These are phyloP conservation scores for Tetracladium setigerum DNA, from an alignment of 495 filamentous ascomycete species.

Conservation along the genomic window DNA sequence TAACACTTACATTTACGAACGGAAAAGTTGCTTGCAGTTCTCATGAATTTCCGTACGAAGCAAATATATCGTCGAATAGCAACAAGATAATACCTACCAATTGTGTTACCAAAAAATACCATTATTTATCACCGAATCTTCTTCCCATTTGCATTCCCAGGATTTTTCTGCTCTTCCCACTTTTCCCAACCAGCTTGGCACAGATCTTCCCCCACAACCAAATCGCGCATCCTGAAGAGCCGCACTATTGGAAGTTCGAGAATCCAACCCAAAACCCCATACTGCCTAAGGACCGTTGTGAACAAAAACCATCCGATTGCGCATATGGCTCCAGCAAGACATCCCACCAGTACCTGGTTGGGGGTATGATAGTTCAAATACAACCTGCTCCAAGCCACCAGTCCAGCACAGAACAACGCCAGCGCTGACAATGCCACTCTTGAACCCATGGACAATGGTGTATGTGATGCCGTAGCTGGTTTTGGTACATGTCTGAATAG, in stretches of 20 bases:
- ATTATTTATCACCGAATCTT: not conserved
- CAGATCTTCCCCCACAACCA: conserved; percentile 85
- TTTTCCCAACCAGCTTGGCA: conserved; percentile 89
- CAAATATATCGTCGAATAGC: too few species aligned
- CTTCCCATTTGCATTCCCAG: not conserved
- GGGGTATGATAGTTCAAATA: conserved; percentile 93
- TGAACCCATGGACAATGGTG: conserved; percentile 48
- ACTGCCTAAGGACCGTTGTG: conserved; percentile 53
- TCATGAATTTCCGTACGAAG: too few species aligned
- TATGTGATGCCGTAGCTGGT: conserved; percentile 33
- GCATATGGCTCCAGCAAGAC: conserved; percentile 58
- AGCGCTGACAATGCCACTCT: conserved; percentile 48
- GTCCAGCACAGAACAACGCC: conserved; percentile 51
- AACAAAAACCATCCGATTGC: conserved; percentile 73
- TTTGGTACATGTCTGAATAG: conserved; percentile 64
- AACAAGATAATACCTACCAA: too few species aligned
- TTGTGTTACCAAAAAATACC: not conserved
- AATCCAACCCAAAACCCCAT: conserved; percentile 56
- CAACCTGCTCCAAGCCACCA: conserved; percentile 71
- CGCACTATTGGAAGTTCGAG: conserved; percentile 59
- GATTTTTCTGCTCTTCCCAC: conserved; percentile 56
- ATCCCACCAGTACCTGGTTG: conserved; percentile 78
- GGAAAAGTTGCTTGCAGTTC: too few species aligned
- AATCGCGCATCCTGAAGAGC: conserved; percentile 66
- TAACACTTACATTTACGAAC: too few species aligned